phyloP scores from a whole-genome alignment of 2,329 filamentous ascomycete species.

The Exophiala xenobiotica region DNA sequence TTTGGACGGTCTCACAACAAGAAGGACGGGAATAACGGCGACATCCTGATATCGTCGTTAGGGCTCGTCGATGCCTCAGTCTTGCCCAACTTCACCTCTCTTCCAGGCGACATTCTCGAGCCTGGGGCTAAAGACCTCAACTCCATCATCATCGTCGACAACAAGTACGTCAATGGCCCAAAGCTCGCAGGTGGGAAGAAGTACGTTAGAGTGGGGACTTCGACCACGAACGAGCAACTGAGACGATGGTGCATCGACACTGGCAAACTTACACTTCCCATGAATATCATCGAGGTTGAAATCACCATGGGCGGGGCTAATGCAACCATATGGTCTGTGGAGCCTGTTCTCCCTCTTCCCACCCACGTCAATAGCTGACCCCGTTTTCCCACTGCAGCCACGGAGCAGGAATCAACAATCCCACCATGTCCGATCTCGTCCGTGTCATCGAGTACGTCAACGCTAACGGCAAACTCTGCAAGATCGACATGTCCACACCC shows the following conservation, averaged over 20 bases:
- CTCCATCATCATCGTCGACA: conserved; percentile 22
- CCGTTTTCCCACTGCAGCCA: conserved; percentile 43
- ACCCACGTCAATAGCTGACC: too few relatives aligned
- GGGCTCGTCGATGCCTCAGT: conserved; percentile 34
- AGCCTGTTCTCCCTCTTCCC: too few relatives aligned
- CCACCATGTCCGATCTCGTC: conserved; percentile 49
- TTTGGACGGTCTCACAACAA: conserved; percentile 21
- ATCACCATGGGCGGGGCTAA: conserved; percentile 51
- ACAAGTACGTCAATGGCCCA: conserved; percentile 20
- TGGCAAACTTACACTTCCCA: conserved; percentile 42
- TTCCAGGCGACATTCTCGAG: conserved; percentile 22
- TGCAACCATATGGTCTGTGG: conserved; percentile 31
- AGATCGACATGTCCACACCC: conserved; percentile 42
- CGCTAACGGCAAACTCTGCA: conserved; percentile 38
- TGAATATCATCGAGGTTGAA: conserved; percentile 51
- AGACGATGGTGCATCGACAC: conserved; percentile 44
- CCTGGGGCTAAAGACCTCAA: conserved; percentile 24
- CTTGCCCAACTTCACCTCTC: conserved; percentile 25
- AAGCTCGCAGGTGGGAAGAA: conserved; percentile 32
- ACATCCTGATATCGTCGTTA: conserved; percentile 44
- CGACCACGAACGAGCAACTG: conserved; percentile 49
- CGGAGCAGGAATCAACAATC: conserved; percentile 46
- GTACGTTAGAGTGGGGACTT: conserved; percentile 44
- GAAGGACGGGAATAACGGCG: conserved; percentile 29
- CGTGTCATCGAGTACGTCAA: conserved; percentile 51